phyloP scores from a whole-genome alignment of 2,329 filamentous ascomycete genomes.

The Acrocalymma vagum region DNA sequence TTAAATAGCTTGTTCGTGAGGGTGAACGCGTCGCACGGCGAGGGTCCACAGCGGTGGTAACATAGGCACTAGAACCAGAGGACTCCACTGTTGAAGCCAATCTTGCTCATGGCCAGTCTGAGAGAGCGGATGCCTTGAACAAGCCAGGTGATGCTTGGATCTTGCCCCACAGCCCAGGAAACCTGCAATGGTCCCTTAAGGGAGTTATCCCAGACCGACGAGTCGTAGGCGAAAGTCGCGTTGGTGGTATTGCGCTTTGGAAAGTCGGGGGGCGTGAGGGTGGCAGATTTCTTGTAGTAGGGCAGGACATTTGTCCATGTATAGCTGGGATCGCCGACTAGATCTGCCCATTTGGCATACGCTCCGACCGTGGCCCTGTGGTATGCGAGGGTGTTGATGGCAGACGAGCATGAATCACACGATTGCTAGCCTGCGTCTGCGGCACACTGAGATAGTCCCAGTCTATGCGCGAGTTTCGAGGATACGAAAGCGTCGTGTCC shows the following conservation, averaged over 20 bases:
- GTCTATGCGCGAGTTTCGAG: too few relatives aligned
- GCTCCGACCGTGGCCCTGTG: constrained; percentile 8
- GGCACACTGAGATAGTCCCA: too few relatives aligned
- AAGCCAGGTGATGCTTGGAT: constrained; percentile 18
- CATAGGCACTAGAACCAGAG: too few relatives aligned
- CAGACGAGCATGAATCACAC: constrained; percentile 26
- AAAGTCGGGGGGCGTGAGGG: constrained; percentile 30
- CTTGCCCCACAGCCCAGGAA: constrained; percentile 19
- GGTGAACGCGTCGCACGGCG: background rate
- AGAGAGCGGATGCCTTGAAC: too few relatives aligned
- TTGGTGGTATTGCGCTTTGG: constrained; percentile 26
- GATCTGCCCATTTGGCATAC: constrained; percentile 29
- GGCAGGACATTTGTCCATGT: constrained; percentile 26
- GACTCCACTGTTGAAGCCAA: too few relatives aligned
- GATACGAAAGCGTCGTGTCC: too few relatives aligned
- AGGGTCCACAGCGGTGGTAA: too few relatives aligned
- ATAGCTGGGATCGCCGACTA: constrained; percentile 31
- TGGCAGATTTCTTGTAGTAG: constrained; percentile 34
- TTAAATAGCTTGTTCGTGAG: background rate
- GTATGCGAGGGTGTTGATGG: constrained; percentile 22
- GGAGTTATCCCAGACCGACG: background rate
- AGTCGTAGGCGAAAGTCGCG: constrained; percentile 25
- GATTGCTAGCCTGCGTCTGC: too few relatives aligned
- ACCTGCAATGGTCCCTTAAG: constrained; percentile 20
- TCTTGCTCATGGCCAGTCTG: too few relatives aligned